phyloP scores from a whole-genome alignment of 1,284 basidiomycete species.

The Ceratobasidium sp. region DNA sequence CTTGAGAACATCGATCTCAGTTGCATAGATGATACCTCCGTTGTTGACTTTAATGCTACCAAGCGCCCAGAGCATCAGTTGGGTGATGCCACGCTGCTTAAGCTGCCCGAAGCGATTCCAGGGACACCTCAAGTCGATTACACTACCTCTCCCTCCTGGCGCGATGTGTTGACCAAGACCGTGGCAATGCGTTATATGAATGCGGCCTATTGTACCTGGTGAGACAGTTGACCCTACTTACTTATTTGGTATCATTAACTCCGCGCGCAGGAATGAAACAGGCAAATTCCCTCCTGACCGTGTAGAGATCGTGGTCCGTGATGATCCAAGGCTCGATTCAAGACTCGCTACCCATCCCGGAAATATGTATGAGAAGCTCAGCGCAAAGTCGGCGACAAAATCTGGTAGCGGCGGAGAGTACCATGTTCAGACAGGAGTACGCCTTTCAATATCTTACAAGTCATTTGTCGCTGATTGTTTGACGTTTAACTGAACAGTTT shows the following conservation, averaged over 20 bases:
- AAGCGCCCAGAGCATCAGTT: slow-evolving; percentile 81
- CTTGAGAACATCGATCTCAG: slow-evolving; percentile 80
- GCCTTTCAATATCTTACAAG: neutral
- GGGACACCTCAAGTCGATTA: slow-evolving; percentile 73
- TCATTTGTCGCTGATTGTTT: neutral
- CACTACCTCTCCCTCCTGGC: slow-evolving; percentile 64
- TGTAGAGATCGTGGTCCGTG: slow-evolving; percentile 26
- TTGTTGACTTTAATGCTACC: slow-evolving; percentile 56
- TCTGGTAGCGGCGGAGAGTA: slow-evolving; percentile 38
- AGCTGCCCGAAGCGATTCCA: slow-evolving; percentile 72
- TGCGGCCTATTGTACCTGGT: slow-evolving; percentile 91
- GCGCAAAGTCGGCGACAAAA: slow-evolving; percentile 22
- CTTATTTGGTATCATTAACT: neutral
- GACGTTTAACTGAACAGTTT: neutral
- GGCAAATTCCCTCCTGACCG: slow-evolving; percentile 25
- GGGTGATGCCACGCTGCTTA: slow-evolving; percentile 75
- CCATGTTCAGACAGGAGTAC: slow-evolving; percentile 38
- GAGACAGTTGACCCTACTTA: slow-evolving; percentile 51
- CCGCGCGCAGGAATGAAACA: slow-evolving; percentile 28
- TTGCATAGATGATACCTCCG: slow-evolving; percentile 54
- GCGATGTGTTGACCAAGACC: slow-evolving; percentile 72
- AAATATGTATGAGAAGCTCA: slow-evolving; percentile 41
- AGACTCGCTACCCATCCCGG: slow-evolving; percentile 24
- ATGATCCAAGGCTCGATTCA: slow-evolving; percentile 10
- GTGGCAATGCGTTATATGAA: slow-evolving; percentile 86